Base-by-base conservation (phyloP, 495 filamentous ascomycete genomes). In the Podospora bellae-mahoneyi region DNA sequence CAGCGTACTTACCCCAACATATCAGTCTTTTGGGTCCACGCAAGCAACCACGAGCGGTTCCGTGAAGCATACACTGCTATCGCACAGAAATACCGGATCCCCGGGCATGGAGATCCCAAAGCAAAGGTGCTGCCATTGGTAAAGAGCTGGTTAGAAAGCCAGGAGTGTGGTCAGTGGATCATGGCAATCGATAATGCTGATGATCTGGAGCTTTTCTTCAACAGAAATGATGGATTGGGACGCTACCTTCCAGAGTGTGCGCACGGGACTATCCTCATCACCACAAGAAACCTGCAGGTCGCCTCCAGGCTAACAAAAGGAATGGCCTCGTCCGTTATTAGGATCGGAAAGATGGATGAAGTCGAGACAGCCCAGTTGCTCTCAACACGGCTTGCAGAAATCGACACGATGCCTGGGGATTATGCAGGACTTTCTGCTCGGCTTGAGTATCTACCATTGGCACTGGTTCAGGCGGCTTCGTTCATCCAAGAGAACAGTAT, bases 131-230 rank as follows among this genome's bases (percentile, higher is more conserved):
- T 82, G n/a, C 30, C 70, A 44, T 69, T 82, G 6, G 74, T 83
- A 6, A 65, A 71, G 15, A 62, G 72, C 13, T 84, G 81, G 80
- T 76, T 85, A 5, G 67, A 73, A n/a, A 58, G 74, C 15, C 67
- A 75, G 19, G 58, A 77, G 0, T 74, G 72, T 55, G 80, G 78
- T 10, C 66, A 64, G 5, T 87, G 83, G 84, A 60, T 85, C 26
- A 69, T 86, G 66, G 72, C 85, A 19, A 72, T 87, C 54, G 83
- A 87, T 68, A 85, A 84, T 64, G 83, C 79, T 16, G 82, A 86
- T 71, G 78, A 84, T 69, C 66, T 73, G 6, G 71, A 78, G 19
- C 28, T 80, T 19, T 79, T 82, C 72, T 75, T 53, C 26, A 53
- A 56, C 58, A 56, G 57, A 13, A 26, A 7, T 13, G 19, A 65